These are phyloP conservation scores for Flueggea neowawraea DNA, from an alignment of 441 rosid genomes.

Conservation along the genomic window DNA sequence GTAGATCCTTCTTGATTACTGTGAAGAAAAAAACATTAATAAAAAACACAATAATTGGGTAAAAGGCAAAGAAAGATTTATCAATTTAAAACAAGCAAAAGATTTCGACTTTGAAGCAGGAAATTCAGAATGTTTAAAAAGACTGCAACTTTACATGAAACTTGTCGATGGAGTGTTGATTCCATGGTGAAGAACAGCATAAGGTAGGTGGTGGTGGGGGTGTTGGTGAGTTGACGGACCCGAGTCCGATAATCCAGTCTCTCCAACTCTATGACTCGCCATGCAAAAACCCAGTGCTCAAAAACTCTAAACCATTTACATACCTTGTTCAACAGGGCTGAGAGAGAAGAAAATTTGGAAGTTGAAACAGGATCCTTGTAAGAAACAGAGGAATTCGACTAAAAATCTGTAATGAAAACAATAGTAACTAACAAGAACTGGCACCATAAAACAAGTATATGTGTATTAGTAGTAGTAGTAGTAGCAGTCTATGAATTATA, in stretches of 20 bases:
- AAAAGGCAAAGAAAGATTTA: conserved; percentile 6
- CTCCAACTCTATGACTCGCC: conserved; percentile 82
- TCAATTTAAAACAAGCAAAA: neutral
- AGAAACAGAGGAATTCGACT: conserved; percentile 20
- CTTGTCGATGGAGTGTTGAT: conserved; percentile 48
- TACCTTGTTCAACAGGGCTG: conserved; percentile 18
- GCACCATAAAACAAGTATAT: too few relatives aligned
- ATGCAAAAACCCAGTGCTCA: conserved; percentile 33
- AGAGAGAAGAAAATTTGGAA: conserved; percentile 3
- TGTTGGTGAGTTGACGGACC: conserved; percentile 61
- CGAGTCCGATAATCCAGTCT: conserved; percentile 62
- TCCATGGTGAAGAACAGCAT: conserved; percentile 61
- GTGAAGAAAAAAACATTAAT: conserved; percentile 14
- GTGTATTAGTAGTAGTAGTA: too few relatives aligned
- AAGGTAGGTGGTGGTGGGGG: conserved; percentile 39
- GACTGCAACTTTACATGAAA: conserved; percentile 34
- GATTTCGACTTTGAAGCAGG: neutral
- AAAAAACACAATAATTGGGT: conserved; percentile 8
- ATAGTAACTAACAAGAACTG: too few relatives aligned
- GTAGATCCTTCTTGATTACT: conserved; percentile 82
- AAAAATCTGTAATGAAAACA: too few relatives aligned
- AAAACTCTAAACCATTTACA: conserved; percentile 19
- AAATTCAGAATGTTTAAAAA: neutral
- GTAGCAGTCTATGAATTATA: too few relatives aligned
- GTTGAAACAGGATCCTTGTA: conserved; percentile 21